These are phyloP conservation scores for Bremia lactucae DNA, from an alignment of 352 stramenopile genomes.

Conservation along the genomic window DNA sequence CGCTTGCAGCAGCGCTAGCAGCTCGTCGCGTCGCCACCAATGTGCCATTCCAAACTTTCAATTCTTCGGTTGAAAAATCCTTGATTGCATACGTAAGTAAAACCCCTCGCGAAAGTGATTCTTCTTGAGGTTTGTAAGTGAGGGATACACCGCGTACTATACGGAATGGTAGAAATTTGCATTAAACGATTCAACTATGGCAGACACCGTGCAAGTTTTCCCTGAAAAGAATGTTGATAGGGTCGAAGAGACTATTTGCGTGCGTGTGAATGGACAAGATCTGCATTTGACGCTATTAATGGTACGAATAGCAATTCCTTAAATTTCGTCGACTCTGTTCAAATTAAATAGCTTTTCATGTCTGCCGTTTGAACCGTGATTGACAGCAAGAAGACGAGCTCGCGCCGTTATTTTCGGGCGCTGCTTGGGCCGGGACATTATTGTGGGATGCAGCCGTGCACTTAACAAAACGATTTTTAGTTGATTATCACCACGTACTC, in stretches of 20 bases:
- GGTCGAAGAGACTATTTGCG: conserved; percentile 44
- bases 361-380: background rate
- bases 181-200: too few relatives aligned
- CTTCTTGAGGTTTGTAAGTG: conserved; percentile 5
- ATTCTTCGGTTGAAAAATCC: conserved; percentile 8
- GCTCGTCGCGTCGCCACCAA: conserved; percentile 26
- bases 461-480: conserved; percentile 44
- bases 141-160: background rate
- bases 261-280: conserved; percentile 42
- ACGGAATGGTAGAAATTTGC: too few relatives aligned
- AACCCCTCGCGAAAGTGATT: background rate
- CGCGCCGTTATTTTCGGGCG: conserved; percentile 88
- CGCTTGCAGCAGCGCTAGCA: conserved; percentile 20
- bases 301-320: conserved; percentile 15
- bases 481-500: conserved; percentile 33
- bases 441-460: conserved; percentile 81
- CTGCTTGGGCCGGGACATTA: conserved; percentile 88
- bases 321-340: too few relatives aligned
- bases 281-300: conserved; percentile 53
- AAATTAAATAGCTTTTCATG: too few relatives aligned
- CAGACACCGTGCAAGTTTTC: conserved; percentile 40
- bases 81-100: conserved; percentile 7
- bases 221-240: conserved; percentile 41
- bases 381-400: conserved; percentile 77
- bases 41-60: conserved; percentile 10